Evolutionary conservation across 495 filamentous ascomycete species (phyloP), one percentile per base, ranked within the genome.

Genomic region (Penicillium nucicola): DNA sequence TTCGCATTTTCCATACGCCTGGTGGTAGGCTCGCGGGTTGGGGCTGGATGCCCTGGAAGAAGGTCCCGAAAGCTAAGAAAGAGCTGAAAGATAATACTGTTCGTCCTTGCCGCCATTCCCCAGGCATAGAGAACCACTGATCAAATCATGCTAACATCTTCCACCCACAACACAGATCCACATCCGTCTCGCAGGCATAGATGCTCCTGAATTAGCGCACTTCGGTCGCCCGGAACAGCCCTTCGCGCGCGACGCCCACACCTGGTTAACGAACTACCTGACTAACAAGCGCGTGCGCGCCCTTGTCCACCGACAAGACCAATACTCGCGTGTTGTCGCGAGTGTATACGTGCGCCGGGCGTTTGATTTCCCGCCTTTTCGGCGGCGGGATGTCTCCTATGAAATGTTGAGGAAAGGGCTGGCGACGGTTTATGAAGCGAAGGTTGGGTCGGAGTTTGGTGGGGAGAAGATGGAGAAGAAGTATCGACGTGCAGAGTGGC

Each of bases 401-500:
- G 87, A 93, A 65, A 92, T 98, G 91, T 64, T 98, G 54, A 84
- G 79, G 68, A 76, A 68, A 20, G 93, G 93, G 2, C 66, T 93
- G 55, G 95, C 92, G 14, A 92, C 87, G 0, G 85, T 95, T 4
- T 98, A 96, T 62, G 93, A 97, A 67, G 92, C 88, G 17, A 96
- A 92, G 70, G 78, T 70, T 9, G 91, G 90, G 7, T 83, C 84
- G 2, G 93, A 97, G 66, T 98, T 93, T 72, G 93, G 93, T 4
- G 80, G 82, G 3, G 79, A 83, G 52, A 63, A 64, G 1, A 65
- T 68, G 55, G 82, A 86, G 62, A 70, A 73, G 45, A 75, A 76
- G 47, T 97, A 96, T 66, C 74, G 83, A 52, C 71, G 69, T 15
- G 85, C 85, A 1, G 91, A 97, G 70, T 77, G 63, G 62, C 69